Percentiles rank a stretch among this genome's conserved stretches.
Evolutionary conservation across 371 early-diverging fungal species (phyloP).

Genomic region (Cokeromyces recurvatus): DNA sequence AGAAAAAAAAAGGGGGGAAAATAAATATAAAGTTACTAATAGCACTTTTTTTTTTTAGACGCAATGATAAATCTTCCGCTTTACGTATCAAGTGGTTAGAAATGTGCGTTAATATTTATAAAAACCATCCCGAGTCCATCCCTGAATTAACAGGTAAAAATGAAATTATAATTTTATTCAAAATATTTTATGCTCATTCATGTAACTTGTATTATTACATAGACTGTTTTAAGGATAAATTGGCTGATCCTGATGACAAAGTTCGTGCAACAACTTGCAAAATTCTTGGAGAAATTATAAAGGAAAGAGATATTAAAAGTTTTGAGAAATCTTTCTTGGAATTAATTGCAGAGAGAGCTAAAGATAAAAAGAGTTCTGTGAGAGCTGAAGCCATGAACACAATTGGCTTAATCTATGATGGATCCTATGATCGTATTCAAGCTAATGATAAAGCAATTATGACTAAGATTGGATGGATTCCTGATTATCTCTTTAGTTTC

Average conservation of each 20-base stretch:
- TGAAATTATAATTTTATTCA: too few species aligned
- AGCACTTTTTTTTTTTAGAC: constrained; percentile 33
- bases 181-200: too few species aligned
- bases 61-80: constrained; percentile 65
- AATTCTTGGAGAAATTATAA: constrained; percentile 60
- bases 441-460: constrained; percentile 21
- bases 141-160: constrained; percentile 63
- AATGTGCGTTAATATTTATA: constrained; percentile 55
- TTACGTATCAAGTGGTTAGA: constrained; percentile 81
- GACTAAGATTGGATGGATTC: constrained; percentile 78
- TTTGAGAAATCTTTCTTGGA: constrained; percentile 57
- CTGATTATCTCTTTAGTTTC: constrained; percentile 66
- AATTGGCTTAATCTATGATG: constrained; percentile 65
- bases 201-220: neutral
- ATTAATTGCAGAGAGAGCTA: constrained; percentile 71
- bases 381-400: constrained; percentile 73
- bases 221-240: constrained; percentile 64
- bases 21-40: neutral
- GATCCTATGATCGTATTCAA: constrained; percentile 66
- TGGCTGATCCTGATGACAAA: constrained; percentile 91
- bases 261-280: constrained; percentile 78
- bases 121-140: constrained; percentile 61
- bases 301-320: constrained; percentile 41
- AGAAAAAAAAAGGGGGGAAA: neutral
- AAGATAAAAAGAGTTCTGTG: constrained; percentile 78